These are phyloP conservation scores for Mycena haematopus DNA, from an alignment of 768 basidiomycete genomes.

Conservation along the genomic window DNA sequence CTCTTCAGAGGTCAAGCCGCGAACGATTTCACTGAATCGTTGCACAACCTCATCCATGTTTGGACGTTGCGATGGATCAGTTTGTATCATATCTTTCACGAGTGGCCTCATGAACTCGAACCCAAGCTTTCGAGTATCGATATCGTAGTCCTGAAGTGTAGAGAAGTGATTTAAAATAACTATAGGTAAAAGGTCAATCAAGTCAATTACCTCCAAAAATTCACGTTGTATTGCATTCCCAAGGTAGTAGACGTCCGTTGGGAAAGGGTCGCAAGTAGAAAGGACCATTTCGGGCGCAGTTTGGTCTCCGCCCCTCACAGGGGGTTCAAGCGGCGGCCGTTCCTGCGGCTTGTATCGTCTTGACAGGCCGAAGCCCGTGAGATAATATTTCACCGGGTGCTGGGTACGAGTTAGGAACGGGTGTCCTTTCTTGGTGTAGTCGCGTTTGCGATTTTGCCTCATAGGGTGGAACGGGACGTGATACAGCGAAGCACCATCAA, in stretches of 20 bases:
- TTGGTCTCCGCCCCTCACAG: background rate
- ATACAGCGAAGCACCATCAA: background rate
- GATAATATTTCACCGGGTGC: too few species aligned
- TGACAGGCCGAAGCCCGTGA: constrained; percentile 6
- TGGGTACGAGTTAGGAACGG: background rate
- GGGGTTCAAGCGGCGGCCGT: too few species aligned
- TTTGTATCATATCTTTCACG: background rate
- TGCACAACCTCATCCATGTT: background rate
- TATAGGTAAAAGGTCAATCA: background rate
- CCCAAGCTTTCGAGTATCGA: background rate
- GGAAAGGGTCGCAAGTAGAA: background rate
- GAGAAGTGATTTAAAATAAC: too few species aligned
- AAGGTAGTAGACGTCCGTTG: constrained; percentile 1
- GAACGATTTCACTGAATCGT: background rate
- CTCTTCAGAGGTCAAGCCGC: background rate
- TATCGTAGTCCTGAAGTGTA: too few species aligned
- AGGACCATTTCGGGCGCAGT: background rate
- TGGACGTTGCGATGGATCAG: background rate
- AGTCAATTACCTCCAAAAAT: background rate
- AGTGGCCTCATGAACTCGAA: constrained; percentile 2
- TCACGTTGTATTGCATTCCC: background rate
- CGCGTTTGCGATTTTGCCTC: background rate
- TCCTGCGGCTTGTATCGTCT: too few species aligned
- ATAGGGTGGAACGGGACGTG: constrained; percentile 3
- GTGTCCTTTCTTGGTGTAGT: too few species aligned